Conservation (phyloP, 2,329 filamentous ascomycete species). For the Xylaria sp. region DNA sequence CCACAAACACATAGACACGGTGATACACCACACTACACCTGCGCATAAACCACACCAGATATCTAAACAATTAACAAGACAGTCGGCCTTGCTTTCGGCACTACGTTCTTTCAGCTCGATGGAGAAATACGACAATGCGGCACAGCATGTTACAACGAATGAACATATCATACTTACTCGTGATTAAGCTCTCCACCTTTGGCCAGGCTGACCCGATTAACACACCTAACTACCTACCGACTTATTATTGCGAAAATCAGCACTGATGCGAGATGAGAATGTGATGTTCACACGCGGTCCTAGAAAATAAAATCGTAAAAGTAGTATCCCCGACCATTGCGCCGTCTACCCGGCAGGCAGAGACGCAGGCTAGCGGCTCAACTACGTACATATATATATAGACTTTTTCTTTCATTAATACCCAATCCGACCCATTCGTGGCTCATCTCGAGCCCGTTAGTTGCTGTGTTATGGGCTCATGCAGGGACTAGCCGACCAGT, state of each 20-base stretch:
- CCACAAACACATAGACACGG: background rate
- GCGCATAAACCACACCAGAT: background rate
- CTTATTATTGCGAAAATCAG: background rate
- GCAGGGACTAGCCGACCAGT: no score
- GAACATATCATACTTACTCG: background rate
- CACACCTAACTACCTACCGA: background rate
- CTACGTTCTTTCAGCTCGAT: slow-evolving; percentile 22
- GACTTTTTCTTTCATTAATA: background rate
- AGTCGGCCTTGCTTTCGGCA: slow-evolving; percentile 23
- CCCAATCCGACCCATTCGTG: background rate
- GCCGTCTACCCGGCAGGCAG: background rate
- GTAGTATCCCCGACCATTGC: background rate
- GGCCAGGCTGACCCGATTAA: slow-evolving; percentile 4
- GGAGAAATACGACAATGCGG: slow-evolving; percentile 16
- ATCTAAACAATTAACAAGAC: background rate
- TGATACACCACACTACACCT: background rate
- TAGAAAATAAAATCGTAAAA: background rate
- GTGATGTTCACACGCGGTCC: background rate
- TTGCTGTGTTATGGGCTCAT: no score
- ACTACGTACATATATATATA: slow-evolving; percentile 4
- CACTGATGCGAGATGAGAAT: background rate
- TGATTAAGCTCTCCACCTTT: background rate
- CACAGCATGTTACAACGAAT: slow-evolving; percentile 12
- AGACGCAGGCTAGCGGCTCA: background rate
- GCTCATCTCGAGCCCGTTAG: background rate